A percentile compares a stretch with the other conserved stretches of the same genome.
Conservation (phyloP, 2,329 filamentous ascomycete genomes). For the Chaetomiaceae sp. region DNA sequence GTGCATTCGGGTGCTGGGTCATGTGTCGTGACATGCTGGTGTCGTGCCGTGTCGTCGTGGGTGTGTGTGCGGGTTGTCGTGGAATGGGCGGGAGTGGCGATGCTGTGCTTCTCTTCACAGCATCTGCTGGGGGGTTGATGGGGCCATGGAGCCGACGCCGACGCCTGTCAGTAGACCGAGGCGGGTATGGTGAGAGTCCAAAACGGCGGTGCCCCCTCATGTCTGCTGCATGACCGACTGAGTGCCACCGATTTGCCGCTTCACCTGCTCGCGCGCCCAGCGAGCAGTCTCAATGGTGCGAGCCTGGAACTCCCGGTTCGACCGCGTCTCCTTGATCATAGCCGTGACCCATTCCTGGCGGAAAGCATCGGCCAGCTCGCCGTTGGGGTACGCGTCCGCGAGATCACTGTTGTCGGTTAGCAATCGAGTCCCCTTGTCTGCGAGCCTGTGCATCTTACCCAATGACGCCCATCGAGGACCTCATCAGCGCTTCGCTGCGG, state of each 20-base stretch:
- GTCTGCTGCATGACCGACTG: slow-evolving; percentile 50
- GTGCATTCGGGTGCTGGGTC: slow-evolving; percentile 25
- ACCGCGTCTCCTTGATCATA: slow-evolving; percentile 88
- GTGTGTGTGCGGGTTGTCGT: slow-evolving; percentile 14
- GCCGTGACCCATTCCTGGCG: slow-evolving; percentile 84
- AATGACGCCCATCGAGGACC: slow-evolving; percentile 95
- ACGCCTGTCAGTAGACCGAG: slow-evolving; percentile 7
- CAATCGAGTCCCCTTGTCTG: not conserved
- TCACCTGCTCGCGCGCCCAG: slow-evolving; percentile 97
- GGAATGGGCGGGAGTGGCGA: slow-evolving; percentile 13
- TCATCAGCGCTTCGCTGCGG: slow-evolving; percentile 85
- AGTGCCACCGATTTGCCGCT: slow-evolving; percentile 69
- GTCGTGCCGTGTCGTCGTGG: slow-evolving; percentile 18
- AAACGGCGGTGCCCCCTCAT: slow-evolving; percentile 30
- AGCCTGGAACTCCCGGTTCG: slow-evolving; percentile 77
- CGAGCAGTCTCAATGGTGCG: slow-evolving; percentile 92
- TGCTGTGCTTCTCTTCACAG: slow-evolving; percentile 11
- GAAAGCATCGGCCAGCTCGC: slow-evolving; percentile 80
- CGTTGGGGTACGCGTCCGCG: slow-evolving; percentile 87
- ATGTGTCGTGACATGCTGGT: slow-evolving; percentile 19
- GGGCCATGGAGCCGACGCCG: slow-evolving; percentile 13
- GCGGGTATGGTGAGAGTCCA: slow-evolving; percentile 4
- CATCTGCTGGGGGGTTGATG: slow-evolving; percentile 1
- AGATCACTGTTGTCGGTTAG: slow-evolving; percentile 66
- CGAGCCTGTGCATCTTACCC: slow-evolving; percentile 57